Evolutionary conservation across 495 filamentous ascomycete genomes (phyloP), one percentile per base, ranked within the genome.

Genomic region (Neohortaea acidophila): DNA sequence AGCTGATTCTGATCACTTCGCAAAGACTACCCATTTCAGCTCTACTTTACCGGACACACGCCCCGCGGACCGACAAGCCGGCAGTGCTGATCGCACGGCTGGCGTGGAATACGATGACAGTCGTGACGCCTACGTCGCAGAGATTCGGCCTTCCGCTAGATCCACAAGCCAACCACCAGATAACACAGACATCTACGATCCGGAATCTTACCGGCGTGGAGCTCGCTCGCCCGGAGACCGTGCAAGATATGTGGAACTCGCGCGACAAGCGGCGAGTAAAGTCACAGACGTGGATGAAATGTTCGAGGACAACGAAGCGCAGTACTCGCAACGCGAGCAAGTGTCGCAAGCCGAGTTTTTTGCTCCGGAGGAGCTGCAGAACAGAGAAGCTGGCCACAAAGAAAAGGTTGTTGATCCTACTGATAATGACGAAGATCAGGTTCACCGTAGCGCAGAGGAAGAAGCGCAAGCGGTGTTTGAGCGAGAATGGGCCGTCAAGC

Each of bases 151-250:
- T 3, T 33, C 24, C 28, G 41, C 43, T 13, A 29, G 21, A 15
- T 24, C 21, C 17, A 53, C 24, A 30, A 43, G 40, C 41, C 35
- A 18, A 41, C 49, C 32, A 20, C 36, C 52, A 24, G 41, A 47
- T 18, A 51, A 59, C 24, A 56, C 59, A 14, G 59, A 58, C 13
- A 46, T 62, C 25, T 54, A 53, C 38, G 57, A 59, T 29, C 53
- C 49, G 3, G 50, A 57, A 29, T 55, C 48, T 31, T 62, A 60
- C 52, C 49, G 48, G 36, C 45, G 45, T 25, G 26, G 35, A n/a
- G n/a, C n/a, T n/a, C n/a, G n/a, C n/a, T n/a, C n/a, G n/a, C n/a
- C n/a, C n/a, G n/a, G n/a, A n/a, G n/a, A n/a, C n/a, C n/a, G n/a
- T 24, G 34, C 36, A 5, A 41, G 47, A 4, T 20, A 41, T 21